Evolutionary conservation across 352 stramenopile genomes (phyloP).

Genomic region (Globisporangium megalacanthum): DNA sequence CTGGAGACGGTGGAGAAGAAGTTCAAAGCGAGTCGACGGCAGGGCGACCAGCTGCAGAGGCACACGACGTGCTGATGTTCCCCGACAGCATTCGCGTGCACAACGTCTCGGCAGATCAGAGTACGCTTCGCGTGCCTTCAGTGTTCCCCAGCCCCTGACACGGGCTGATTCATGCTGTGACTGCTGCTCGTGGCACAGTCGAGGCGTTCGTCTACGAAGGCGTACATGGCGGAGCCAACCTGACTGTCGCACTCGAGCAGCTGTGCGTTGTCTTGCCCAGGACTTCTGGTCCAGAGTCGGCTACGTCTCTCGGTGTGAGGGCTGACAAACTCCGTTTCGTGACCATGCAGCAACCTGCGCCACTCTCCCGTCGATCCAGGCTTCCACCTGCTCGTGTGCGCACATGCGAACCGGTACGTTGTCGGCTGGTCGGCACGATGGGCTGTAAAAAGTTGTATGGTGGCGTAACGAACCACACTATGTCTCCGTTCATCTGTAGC

Average conservation of each 20-base stretch:
- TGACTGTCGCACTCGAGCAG: constrained; percentile 25
- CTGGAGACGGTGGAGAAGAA: neutral
- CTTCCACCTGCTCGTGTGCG: constrained; percentile 68
- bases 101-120: constrained; percentile 34
- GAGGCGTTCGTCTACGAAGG: constrained; percentile 26
- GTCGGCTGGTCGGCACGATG: too few species aligned
- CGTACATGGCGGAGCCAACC: constrained; percentile 23
- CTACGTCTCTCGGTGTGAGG: neutral
- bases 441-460: too few species aligned
- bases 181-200: constrained; percentile 18
- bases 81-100: constrained; percentile 57
- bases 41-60: neutral
- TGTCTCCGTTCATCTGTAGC: constrained; percentile 10
- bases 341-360: constrained; percentile 25
- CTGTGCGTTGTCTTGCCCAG: constrained; percentile 17
- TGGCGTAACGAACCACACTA: too few species aligned
- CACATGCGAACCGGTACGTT: constrained; percentile 37
- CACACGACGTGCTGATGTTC: constrained; percentile 67
- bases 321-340: neutral
- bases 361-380: constrained; percentile 30
- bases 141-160: too few species aligned
- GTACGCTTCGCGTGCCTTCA: constrained; percentile 20
- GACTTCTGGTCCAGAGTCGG: too few species aligned
- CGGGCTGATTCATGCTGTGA: neutral
- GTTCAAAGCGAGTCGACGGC: neutral